A percentile compares a stretch with the other conserved stretches of the same genome.
These are phyloP conservation scores for Triticum monococcum DNA, from an alignment of 176 grass and related monocot genomes.

Conservation along the genomic window DNA sequence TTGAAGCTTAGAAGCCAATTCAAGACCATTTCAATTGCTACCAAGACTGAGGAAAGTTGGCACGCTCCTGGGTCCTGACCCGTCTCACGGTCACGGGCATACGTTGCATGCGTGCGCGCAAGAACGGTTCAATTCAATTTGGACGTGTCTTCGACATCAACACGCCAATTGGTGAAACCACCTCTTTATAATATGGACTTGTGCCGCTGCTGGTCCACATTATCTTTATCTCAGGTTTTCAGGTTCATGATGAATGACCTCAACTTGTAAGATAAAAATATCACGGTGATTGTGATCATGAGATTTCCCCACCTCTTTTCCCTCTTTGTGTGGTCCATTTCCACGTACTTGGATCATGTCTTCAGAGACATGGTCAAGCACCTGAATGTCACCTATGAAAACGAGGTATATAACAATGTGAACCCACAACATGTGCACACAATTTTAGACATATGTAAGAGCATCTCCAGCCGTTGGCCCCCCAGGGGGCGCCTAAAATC, in stretches of 20 bases:
- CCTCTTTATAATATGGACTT: neutral
- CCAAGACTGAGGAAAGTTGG: neutral
- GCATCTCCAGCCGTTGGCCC: too few species aligned
- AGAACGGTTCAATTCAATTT: constrained; percentile 23
- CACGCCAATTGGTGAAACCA: constrained; percentile 22
- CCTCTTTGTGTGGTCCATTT: neutral
- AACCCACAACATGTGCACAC: too few species aligned
- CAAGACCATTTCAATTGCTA: constrained; percentile 23
- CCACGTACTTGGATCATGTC: neutral
- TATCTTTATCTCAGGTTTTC: neutral
- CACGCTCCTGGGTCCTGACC: neutral
- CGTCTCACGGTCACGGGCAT: neutral
- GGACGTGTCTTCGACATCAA: neutral
- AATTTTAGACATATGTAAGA: too few species aligned
- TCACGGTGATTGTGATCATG: neutral
- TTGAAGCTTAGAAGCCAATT: constrained; percentile 28
- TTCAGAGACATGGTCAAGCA: neutral
- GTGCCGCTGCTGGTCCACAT: neutral
- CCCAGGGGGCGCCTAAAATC: too few species aligned
- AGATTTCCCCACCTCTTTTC: neutral
- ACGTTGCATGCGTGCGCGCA: neutral
- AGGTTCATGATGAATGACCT: too few species aligned
- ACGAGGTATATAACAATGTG: neutral
- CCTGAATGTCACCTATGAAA: neutral
- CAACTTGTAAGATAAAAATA: neutral